Evolutionary conservation across 1,139 yeast genomes (phyloP).

Genomic region (Lodderomyces orthopsilosis): DNA sequence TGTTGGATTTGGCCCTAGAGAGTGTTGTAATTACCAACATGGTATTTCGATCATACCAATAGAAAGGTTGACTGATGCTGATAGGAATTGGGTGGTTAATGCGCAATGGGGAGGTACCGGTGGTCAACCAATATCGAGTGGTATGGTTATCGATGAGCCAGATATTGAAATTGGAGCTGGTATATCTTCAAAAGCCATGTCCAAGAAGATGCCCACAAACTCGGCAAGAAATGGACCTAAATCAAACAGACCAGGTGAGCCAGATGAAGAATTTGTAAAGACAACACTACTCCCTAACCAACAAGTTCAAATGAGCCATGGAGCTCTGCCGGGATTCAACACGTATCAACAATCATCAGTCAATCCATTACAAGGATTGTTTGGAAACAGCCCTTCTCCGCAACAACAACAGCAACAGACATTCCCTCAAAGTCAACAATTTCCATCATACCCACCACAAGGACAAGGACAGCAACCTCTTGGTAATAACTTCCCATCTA

Average conservation of each 20-base stretch:
- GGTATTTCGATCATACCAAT: slow-evolving; percentile 88
- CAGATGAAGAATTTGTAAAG: slow-evolving; percentile 46
- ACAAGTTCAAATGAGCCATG: slow-evolving; percentile 22
- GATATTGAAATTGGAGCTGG: slow-evolving; percentile 97
- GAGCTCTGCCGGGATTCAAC: slow-evolving; percentile 35
- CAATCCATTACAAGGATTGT: slow-evolving; percentile 55
- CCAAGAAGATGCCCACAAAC: slow-evolving; percentile 83
- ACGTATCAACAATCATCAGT: slow-evolving; percentile 35
- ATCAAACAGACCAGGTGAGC: slow-evolving; percentile 66
- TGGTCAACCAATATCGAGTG: slow-evolving; percentile 78
- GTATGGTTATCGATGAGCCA: slow-evolving; percentile 91
- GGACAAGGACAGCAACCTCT: slow-evolving; percentile 12
- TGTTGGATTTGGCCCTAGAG: slow-evolving; percentile 98
- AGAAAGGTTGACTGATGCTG: slow-evolving; percentile 88
- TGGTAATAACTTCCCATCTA: not conserved
- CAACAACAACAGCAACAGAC: slow-evolving; percentile 8
- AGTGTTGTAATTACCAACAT: slow-evolving; percentile 91
- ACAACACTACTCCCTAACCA: slow-evolving; percentile 27
- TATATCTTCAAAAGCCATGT: slow-evolving; percentile 87
- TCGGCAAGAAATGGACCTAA: slow-evolving; percentile 85
- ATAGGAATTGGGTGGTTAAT: slow-evolving; percentile 78
- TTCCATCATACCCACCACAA: slow-evolving; percentile 8
- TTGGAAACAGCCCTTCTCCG: slow-evolving; percentile 16
- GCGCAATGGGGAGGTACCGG: slow-evolving; percentile 99
- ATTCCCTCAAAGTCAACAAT: slow-evolving; percentile 17